Conservation (phyloP, 1,284 basidiomycete genomes). For the Vanrija sp. region DNA sequence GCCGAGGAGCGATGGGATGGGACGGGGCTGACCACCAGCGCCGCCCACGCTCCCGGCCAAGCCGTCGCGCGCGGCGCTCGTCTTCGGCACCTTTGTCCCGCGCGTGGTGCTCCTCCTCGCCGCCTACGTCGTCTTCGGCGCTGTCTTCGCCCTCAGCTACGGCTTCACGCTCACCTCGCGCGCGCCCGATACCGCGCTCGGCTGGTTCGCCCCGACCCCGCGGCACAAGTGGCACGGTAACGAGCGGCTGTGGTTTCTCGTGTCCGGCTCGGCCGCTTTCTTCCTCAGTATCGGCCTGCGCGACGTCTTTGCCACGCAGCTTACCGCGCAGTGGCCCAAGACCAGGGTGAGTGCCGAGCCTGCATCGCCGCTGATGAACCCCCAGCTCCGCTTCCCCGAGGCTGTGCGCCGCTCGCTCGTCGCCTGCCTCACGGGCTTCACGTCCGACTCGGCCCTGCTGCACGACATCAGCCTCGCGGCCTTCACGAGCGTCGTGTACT, state of each 20-base stretch:
- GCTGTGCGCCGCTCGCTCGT: slow-evolving; percentile 17
- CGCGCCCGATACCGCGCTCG: slow-evolving; percentile 16
- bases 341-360: not conserved
- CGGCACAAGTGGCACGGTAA: slow-evolving; percentile 45
- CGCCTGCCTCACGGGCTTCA: slow-evolving; percentile 2
- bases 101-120: slow-evolving; percentile 19
- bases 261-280: slow-evolving; percentile 27
- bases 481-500: slow-evolving; percentile 8
- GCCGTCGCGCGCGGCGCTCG: slow-evolving; percentile 10
- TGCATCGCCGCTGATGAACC: not conserved
- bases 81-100: slow-evolving; percentile 21
- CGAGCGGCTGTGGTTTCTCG: slow-evolving; percentile 43
- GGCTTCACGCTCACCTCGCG: slow-evolving; percentile 6
- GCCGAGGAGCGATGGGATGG: not conserved
- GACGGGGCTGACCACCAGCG: slow-evolving; percentile 7
- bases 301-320: slow-evolving; percentile 24
- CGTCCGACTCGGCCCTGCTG: not conserved
- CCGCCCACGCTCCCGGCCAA: slow-evolving; percentile 10
- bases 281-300: slow-evolving; percentile 22
- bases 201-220: slow-evolving; percentile 20
- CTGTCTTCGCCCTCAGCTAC: slow-evolving; percentile 20
- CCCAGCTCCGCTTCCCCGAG: slow-evolving; percentile 17
- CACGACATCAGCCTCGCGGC: slow-evolving; percentile 5
- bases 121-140: slow-evolving; percentile 20
- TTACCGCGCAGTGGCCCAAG: slow-evolving; percentile 32